Base-by-base conservation (phyloP, 2,329 filamentous ascomycete species). In the Colletotrichum falcatum region DNA sequence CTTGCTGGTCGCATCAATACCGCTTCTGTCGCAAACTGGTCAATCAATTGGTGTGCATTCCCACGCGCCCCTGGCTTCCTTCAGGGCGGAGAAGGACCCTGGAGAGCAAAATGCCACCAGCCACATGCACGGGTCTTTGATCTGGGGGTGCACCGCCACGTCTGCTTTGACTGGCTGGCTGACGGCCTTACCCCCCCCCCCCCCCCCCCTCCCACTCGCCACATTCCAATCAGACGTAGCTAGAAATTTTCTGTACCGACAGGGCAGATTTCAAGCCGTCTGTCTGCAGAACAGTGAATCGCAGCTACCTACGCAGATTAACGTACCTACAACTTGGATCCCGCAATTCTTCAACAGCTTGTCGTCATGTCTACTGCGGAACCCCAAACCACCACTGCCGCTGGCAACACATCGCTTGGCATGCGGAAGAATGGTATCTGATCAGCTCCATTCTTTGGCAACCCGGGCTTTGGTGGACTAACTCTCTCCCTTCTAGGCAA, bases 371-470 rank as follows among this genome's bases (percentile, higher is more conserved):
- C 85, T 37, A 77, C 78, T 56, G 74, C 76, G 62, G 74, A 75
- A 71, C 66, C 78, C 75, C 74, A 71, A 54, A 75, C 74, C 39
- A 78, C 78, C 37, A 75, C 81, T 12, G 78, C 79, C 65, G 77
- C 80, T 6, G 70, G 79, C 23, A 73, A 77, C 55, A 85, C 85
- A 75, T 77, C 78, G 66, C 83, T 82, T 81, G 94, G 91, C 73
- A 91, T 96, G 88, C 92, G 94, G 76, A 92, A 92, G 81, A 97
- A 97, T 84, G 94, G 94, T 95, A 84, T 73, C 83, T 61, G 46
- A 59, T 58, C 67, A 58, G 37, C 64, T 39, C 30, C 67, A 58
- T 67, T 66, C 55, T 54, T 30, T 51, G 35, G 49, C 42, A 28
- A 16, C 11, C 59, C 11, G 18, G n/a, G 28, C n/a, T 51, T 16